Base-by-base conservation (phyloP, 257 asterid genomes). In the Solanum sejunctum region DNA sequence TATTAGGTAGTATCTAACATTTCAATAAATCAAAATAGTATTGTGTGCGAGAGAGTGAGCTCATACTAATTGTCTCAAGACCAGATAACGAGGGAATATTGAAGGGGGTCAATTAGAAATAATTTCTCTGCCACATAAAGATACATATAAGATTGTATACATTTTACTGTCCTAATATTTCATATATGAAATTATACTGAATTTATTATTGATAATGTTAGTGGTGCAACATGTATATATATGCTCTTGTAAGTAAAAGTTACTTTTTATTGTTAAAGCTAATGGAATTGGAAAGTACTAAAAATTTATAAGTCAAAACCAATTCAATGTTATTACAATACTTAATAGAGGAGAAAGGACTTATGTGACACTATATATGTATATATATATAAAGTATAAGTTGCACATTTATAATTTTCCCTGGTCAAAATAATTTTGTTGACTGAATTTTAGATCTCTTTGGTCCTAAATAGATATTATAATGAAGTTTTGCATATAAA, bases 31-130 rank as follows among this genome's bases (percentile, higher is more conserved):
- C 23, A 71, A 41, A 20, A 18, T 41, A 7, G 9, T 18, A 7
- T 13, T 1, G 3, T 15, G 10, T 60, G 1, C 10, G 15, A n/a
- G 67, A 28, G 32, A 60, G 67, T 15, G n/a, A 3, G 0, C 0
- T 58, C 28, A 60, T 4, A 60, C n/a, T n/a, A 7, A 10, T 12
- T 4, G 8, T 60, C 67, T 60, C 67, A 60, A 2, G 1, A 3
- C 4, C 32, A 0, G 1, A 60, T 60, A 60, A 60, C 10, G 32
- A 10, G 4, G 32, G 15, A 58, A 28, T 26, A 8, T 57, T 57
- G 16, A 9, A 13, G 13, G 10, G 8, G 52, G 13, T 47, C 52
- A n/a, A 60, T 10, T 1, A 11, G 64, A 58, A 58, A 58, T 6
- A 58, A 58, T 2, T 58, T 20, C 0, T 20, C 2, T 20, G 20